Percentiles rank a stretch among this genome's conserved stretches.
Evolutionary conservation across 2,329 filamentous ascomycete species (phyloP).

Genomic region (Microsporum audouinii): DNA sequence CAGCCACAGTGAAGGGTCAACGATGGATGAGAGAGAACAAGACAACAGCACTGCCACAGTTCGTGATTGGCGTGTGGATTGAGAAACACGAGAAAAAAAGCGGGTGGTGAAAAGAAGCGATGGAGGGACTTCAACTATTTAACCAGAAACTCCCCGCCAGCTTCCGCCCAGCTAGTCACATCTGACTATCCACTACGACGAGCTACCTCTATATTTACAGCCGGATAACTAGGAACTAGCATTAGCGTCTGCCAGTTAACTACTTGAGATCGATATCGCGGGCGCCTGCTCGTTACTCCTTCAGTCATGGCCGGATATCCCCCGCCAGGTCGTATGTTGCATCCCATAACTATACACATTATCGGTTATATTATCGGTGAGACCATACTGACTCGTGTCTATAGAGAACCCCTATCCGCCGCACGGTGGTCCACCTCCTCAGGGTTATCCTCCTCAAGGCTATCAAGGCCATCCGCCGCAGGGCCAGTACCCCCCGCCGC

Average conservation of each 20-base stretch:
- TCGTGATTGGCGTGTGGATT: not conserved
- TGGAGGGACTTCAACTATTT: not conserved
- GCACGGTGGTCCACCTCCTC: constrained; percentile 1
- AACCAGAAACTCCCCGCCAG: not conserved
- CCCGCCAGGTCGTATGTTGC: not conserved
- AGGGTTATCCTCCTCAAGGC: constrained; percentile 8
- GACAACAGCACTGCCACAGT: not conserved
- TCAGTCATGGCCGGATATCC: not conserved
- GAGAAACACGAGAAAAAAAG: not conserved
- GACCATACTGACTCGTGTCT: not conserved
- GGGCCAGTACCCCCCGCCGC: constrained; percentile 4
- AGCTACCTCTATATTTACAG: no score
- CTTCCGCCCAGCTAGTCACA: not conserved
- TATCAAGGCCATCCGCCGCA: constrained; percentile 13
- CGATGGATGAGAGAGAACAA: not conserved
- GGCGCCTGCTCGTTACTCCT: not conserved
- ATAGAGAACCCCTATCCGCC: constrained; percentile 1
- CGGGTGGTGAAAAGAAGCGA: not conserved
- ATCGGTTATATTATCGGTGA: not conserved
- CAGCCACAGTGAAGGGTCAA: not conserved
- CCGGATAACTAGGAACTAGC: not conserved
- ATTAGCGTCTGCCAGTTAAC: not conserved
- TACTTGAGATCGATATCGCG: not conserved
- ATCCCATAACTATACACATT: not conserved
- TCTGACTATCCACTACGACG: no score